Evolutionary conservation across 768 basidiomycete species (phyloP), one percentile per base, ranked within the genome.

Genomic region (Tylopilus sp.): DNA sequence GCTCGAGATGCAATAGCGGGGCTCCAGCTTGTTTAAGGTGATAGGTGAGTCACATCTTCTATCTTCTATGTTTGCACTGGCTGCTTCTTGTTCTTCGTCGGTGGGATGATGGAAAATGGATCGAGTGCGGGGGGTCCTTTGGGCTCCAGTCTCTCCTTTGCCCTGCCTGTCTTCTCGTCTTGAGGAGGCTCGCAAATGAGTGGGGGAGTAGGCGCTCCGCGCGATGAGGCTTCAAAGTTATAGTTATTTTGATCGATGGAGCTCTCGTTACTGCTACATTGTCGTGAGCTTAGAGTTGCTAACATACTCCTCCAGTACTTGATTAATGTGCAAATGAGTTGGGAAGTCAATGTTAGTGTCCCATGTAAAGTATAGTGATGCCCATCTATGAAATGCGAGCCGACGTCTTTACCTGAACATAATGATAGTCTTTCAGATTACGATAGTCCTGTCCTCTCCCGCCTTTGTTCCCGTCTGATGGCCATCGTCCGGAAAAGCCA

Each of bases 401-500:
- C 17, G 23, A 33, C 12, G 22, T 30, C 7, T 10, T 42, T 53
- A 57, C 22, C 9, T 20, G 49, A 50, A 21, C 10, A 31, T 61
- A 56, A 6, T 28, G n/a, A 40, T 55, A 52, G 40, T 17, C 43
- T 48, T 53, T 17, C 0, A 6, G 2, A 18, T 43, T 61, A 64
- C 0, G 55, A 52, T 9, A 43, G 21, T 3, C 35, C 49, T 22
- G 26, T 25, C 11, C 1, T 13, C 9, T 49, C 52, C 17, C 21
- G 47, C 18, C 20, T 46, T 5, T 61, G 67, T 51, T 78, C 80
- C 26, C 78, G 74, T 52, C 70, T 77, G n/a, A 74, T 73, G 43
- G 88, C 89, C 3, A 78, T 78, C 6, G 80, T 82, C 55, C 85
- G 75, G 39, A 93, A 67, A 23, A 91, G 62, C 90, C 90, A 93